Evolutionary conservation across 1,284 basidiomycete species (phyloP).

Genomic region (Grifola frondosa): DNA sequence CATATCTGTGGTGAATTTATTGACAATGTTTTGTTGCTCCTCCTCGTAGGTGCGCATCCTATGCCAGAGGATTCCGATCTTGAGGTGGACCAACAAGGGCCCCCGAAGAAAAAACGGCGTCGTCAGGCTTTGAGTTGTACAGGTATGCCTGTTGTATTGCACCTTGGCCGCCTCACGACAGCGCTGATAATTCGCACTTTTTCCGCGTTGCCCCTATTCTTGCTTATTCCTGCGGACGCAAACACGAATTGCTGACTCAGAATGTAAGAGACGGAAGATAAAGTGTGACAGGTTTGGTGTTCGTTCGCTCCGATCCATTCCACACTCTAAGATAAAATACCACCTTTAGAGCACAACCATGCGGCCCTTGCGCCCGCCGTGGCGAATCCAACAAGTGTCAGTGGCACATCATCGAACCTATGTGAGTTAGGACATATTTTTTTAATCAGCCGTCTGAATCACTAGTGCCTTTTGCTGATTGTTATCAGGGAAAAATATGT

Average conservation of each 20-base stretch:
- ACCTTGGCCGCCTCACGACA: constrained; percentile 5
- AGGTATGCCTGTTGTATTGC: constrained; percentile 43
- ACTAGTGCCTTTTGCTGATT: constrained; percentile 10
- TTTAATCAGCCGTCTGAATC: constrained; percentile 11
- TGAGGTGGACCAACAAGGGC: constrained; percentile 49
- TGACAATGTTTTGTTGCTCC: constrained; percentile 2
- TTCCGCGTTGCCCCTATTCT: not conserved
- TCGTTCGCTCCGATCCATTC: constrained; percentile 18
- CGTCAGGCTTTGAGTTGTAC: constrained; percentile 77
- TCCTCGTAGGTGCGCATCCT: constrained; percentile 18
- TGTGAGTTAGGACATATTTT: constrained; percentile 38
- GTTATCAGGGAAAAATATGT: constrained; percentile 54
- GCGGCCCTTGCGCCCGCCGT: constrained; percentile 54
- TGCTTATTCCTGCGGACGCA: not conserved
- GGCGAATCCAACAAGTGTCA: constrained; percentile 55
- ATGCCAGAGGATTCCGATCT: constrained; percentile 43
- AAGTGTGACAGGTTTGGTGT: constrained; percentile 56
- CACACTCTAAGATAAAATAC: constrained; percentile 18
- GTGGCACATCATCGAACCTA: constrained; percentile 57
- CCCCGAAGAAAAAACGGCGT: constrained; percentile 73
- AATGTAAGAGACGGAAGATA: constrained; percentile 62
- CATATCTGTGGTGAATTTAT: not conserved
- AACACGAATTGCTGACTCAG: constrained; percentile 30
- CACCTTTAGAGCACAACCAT: constrained; percentile 46
- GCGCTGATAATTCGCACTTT: constrained; percentile 4